Percentiles rank a stretch among this genome's conserved stretches.
Evolutionary conservation across 2,329 filamentous ascomycete species (phyloP).

Genomic region (Aspergillus ruber): DNA sequence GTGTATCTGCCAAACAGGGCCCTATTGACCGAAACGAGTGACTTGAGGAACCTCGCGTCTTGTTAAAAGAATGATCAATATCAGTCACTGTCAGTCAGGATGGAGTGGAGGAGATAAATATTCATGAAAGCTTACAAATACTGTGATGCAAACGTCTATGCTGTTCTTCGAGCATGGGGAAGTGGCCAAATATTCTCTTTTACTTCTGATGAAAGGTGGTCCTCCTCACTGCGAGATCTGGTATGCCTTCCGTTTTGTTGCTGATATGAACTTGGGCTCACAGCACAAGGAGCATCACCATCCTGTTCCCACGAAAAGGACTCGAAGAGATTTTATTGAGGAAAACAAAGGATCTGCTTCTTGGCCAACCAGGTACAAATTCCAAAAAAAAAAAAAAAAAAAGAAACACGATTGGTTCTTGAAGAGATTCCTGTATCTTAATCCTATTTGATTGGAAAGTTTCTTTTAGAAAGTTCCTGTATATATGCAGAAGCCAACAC

Average conservation of each 20-base stretch:
- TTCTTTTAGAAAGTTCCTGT: neutral
- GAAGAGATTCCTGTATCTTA: neutral
- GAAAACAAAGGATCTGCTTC: neutral
- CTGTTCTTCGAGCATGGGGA: slow-evolving; percentile 14
- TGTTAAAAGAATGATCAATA: no score
- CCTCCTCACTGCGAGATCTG: neutral
- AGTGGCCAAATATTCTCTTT: slow-evolving; percentile 10
- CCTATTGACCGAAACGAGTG: no score
- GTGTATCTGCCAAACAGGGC: no score
- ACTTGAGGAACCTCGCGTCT: no score
- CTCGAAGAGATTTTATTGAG: neutral
- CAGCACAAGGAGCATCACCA: neutral
- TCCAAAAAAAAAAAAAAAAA: neutral
- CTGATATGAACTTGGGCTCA: neutral
- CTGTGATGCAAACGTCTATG: slow-evolving; percentile 9
- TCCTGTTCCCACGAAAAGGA: neutral
- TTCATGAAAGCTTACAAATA: slow-evolving; percentile 8
- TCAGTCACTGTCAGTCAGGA: no score
- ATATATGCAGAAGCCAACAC: no score
- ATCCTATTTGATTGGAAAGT: neutral
- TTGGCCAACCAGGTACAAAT: neutral
- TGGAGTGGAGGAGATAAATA: neutral
- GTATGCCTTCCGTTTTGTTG: neutral
- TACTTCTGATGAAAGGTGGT: neutral
- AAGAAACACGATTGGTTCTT: neutral